These are phyloP conservation scores for Diplodia corticola DNA, from an alignment of 2,329 filamentous ascomycete species.

Conservation along the genomic window DNA sequence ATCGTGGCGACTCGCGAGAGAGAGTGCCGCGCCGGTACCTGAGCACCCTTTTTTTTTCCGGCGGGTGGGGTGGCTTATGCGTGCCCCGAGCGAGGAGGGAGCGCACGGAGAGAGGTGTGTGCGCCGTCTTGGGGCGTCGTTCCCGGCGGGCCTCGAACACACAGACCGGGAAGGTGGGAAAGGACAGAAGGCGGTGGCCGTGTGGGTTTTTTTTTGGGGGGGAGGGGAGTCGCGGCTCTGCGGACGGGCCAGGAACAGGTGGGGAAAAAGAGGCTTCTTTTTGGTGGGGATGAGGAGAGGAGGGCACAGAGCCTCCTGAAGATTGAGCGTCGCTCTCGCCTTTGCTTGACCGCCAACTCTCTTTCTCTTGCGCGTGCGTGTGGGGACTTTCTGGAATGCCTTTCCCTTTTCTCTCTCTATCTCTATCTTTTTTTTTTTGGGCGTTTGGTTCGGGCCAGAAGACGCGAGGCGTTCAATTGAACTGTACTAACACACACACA, in stretches of 20 bases:
- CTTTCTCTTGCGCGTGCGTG: no score
- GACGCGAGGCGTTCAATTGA: not conserved
- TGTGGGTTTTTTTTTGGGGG: not conserved
- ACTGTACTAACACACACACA: no score
- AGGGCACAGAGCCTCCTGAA: not conserved
- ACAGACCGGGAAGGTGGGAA: not conserved
- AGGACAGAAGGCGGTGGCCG: not conserved
- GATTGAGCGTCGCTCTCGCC: not conserved
- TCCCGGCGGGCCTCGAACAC: not conserved
- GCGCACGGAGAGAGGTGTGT: no score
- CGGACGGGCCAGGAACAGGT: not conserved
- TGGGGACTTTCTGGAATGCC: not conserved
- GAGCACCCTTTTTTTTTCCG: not conserved
- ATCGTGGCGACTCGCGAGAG: not conserved
- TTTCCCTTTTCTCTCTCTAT: not conserved
- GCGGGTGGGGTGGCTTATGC: not conserved
- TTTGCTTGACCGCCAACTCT: not conserved
- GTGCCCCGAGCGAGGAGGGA: no score
- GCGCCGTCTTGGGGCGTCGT: not conserved
- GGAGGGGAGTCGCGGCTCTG: not conserved
- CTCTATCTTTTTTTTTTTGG: no score
- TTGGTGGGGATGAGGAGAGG: not conserved
- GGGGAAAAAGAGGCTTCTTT: not conserved
- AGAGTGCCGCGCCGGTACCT: not conserved
- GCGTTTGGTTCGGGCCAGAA: no score